Base-by-base conservation (phyloP, 345 rosid species). In the Citrus sp. region DNA sequence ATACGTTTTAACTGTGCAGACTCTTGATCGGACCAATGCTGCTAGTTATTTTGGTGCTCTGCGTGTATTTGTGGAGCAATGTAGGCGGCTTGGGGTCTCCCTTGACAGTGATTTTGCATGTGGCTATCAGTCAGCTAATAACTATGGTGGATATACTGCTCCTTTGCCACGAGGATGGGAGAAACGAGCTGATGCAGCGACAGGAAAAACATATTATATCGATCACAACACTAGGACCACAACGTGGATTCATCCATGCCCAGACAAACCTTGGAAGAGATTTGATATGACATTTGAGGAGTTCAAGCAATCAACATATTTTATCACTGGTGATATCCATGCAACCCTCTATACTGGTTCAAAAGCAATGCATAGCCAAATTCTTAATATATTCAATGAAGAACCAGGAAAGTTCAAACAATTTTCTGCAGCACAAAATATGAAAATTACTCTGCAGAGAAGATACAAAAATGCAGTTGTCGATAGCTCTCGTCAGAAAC, bases 271-370 rank as follows among this genome's bases (percentile, higher is more conserved):
- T 28, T 28, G 30, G 3, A 28, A 28, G 30, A 28, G 30, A 28
- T 28, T 28, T 2, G 30, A 28, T 28, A 28, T 28, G 30, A 28
- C 30, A 28, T 28, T 28, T 28, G 30, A 28, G 30, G 30, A 28
- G 30, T 28, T 28, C 30, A 28, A 28, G 30, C 30, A 28, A 2
- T 28, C 30, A 28, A 28, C 30, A 28, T n/a, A 28, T 28, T 28
- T 28, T 28, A 28, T 28, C 30, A 28, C 30, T 80, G 99, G 99
- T 77, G 99, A 94, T 89, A 90, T 92, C 80, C 98, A 94, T 81
- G 99, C 99, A 60, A 96, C 97, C n/a, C 99, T 96, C 24, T 94
- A 96, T 85, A 92, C 99, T 68, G 98, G 99, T 66, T 96, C 99
- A 24, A 92, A 96, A 90, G 99, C 97, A 54, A 96, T 96, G 98